phyloP scores from a whole-genome alignment of 1,284 basidiomycete genomes.

The Trichosporon ovoides region DNA sequence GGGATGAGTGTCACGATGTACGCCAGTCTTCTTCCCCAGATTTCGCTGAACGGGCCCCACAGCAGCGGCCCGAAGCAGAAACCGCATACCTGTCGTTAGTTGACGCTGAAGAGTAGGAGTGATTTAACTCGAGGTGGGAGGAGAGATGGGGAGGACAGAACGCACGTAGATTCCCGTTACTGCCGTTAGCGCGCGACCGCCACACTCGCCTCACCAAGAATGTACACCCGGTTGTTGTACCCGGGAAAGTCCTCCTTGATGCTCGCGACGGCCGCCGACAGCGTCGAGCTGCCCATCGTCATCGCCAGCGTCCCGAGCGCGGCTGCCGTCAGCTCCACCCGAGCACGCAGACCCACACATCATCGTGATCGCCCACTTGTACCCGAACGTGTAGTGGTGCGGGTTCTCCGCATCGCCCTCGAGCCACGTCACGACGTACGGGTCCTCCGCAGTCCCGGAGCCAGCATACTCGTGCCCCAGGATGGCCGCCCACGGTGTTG shows the following conservation, averaged over 20 bases:
- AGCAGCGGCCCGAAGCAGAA: constrained; percentile 21
- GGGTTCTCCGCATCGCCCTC: constrained; percentile 33
- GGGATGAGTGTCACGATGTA: constrained; percentile 46
- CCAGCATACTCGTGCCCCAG: constrained; percentile 7
- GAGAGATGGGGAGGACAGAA: neutral
- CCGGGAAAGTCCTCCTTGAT: constrained; percentile 22
- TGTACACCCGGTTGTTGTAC: constrained; percentile 17
- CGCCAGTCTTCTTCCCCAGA: constrained; percentile 38
- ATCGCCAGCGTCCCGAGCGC: constrained; percentile 21
- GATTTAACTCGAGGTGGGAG: too few species aligned
- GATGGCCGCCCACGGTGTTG: constrained; percentile 10
- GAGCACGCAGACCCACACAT: neutral
- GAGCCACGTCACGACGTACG: constrained; percentile 44
- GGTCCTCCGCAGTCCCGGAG: constrained; percentile 42
- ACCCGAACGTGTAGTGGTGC: constrained; percentile 21
- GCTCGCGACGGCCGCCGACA: constrained; percentile 22
- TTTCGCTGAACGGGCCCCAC: constrained; percentile 35
- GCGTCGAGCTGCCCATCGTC: constrained; percentile 21
- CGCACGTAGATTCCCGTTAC: constrained; percentile 17
- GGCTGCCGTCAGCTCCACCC: constrained; percentile 4
- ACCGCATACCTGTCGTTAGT: constrained; percentile 10
- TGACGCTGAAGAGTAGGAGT: too few species aligned
- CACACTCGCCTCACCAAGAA: constrained; percentile 13
- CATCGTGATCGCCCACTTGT: constrained; percentile 32
- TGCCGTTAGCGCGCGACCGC: neutral